Evolutionary conservation across 1,139 yeast species (phyloP).

Genomic region (Diutina neorugosa): DNA sequence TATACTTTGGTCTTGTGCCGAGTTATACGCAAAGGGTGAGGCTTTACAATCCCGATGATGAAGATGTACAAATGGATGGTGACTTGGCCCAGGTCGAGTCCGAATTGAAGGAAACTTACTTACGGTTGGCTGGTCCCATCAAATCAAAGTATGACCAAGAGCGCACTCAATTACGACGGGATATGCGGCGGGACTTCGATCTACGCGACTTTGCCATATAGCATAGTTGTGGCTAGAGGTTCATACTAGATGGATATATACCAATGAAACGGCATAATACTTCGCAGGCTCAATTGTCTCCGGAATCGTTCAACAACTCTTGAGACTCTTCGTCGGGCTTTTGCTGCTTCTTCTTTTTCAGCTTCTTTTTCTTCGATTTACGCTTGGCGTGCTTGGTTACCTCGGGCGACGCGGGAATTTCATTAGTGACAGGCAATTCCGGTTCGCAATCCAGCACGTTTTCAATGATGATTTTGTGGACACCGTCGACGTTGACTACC

Average conservation of each 20-base stretch:
- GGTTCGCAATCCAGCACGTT: constrained; percentile 33
- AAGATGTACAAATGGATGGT: neutral
- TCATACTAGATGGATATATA: too few relatives aligned
- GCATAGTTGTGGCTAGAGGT: too few relatives aligned
- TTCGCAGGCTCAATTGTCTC: neutral
- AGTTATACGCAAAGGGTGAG: constrained; percentile 12
- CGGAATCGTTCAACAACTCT: neutral
- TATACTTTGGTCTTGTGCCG: constrained; percentile 22
- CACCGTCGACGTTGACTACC: constrained; percentile 76
- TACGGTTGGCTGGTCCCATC: neutral
- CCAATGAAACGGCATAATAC: too few relatives aligned
- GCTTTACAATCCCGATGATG: neutral
- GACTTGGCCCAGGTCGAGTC: neutral
- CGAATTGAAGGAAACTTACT: neutral
- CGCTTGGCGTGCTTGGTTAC: neutral
- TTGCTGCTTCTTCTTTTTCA: neutral
- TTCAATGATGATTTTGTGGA: constrained; percentile 77
- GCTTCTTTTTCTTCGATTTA: neutral
- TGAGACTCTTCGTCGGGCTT: neutral
- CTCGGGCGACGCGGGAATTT: neutral
- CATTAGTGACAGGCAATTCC: neutral
- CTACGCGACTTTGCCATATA: neutral
- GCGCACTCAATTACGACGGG: neutral
- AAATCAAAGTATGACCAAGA: neutral
- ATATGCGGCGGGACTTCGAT: neutral